phyloP scores from a whole-genome alignment of 495 filamentous ascomycete species.

The Lasiosphaeria ovina region DNA sequence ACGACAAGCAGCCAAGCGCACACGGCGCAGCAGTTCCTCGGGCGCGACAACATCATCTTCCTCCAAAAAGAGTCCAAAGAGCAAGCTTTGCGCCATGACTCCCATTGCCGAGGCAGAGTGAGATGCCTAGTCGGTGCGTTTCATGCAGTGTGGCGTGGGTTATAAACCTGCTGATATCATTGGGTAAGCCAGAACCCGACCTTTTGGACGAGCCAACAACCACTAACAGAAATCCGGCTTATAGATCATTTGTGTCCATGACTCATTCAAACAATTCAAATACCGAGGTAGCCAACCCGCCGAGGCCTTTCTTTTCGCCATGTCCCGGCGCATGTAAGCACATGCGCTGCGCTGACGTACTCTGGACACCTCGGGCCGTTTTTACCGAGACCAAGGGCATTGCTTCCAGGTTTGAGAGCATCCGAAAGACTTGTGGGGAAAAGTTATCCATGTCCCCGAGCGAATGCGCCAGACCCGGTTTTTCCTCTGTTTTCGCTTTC shows the following conservation, averaged over 20 bases:
- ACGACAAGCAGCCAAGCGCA: conserved; percentile 32
- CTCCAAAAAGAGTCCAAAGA: conserved; percentile 45
- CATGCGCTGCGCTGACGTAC: not conserved
- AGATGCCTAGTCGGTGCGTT: conserved; percentile 4
- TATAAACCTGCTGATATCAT: not conserved
- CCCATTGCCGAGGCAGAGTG: conserved; percentile 47
- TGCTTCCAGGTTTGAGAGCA: too few relatives aligned
- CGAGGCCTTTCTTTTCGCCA: not conserved
- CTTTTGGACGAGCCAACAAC: not conserved
- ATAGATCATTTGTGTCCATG: not conserved
- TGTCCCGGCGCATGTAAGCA: not conserved
- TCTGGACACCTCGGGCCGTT: too few relatives aligned
- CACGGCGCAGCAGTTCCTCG: conserved; percentile 27
- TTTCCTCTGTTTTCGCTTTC: too few relatives aligned
- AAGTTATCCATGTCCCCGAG: too few relatives aligned
- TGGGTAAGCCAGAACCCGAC: conserved; percentile 9
- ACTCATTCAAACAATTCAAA: not conserved
- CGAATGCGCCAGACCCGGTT: too few relatives aligned
- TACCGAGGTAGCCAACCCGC: not conserved
- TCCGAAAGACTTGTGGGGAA: too few relatives aligned
- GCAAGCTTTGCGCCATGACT: conserved; percentile 46
- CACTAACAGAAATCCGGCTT: not conserved
- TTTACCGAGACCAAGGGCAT: too few relatives aligned
- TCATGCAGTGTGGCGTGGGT: conserved; percentile 12
- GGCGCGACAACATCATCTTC: conserved; percentile 19